Conservation (phyloP, 306 rosid genomes). For the Biancaea sappan region DNA sequence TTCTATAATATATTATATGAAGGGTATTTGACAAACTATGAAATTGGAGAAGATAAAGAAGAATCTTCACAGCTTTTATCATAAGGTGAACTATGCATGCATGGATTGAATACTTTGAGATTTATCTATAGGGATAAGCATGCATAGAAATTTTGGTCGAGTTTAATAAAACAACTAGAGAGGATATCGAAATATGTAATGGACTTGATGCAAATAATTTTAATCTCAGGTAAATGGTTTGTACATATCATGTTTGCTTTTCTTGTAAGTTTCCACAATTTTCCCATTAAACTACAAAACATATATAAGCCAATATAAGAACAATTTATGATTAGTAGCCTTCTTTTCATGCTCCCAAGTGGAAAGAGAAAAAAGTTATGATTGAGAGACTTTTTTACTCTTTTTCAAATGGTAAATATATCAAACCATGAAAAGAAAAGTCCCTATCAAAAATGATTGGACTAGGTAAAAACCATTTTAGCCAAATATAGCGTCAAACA, state of each 20-base stretch:
- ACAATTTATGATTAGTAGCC: neutral
- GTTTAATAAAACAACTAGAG: neutral
- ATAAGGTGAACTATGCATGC: slow-evolving; percentile 72
- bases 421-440: no score
- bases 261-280: neutral
- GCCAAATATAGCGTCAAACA: no score
- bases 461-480: no score
- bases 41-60: slow-evolving; percentile 66
- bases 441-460: no score
- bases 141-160: neutral
- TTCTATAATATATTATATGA: slow-evolving; percentile 75
- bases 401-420: no score
- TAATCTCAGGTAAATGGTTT: neutral
- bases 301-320: no score
- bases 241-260: neutral
- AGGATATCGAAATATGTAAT: neutral
- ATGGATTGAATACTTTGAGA: slow-evolving; percentile 66
- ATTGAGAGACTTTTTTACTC: no score
- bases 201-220: neutral
- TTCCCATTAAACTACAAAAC: neutral
- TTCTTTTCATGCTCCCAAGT: neutral
- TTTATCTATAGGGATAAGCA: slow-evolving; percentile 29
- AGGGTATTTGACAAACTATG: slow-evolving; percentile 76
- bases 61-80: slow-evolving; percentile 85
- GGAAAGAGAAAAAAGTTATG: neutral